Conservation (phyloP, 2,329 filamentous ascomycete genomes). For the Onygenales sp. region DNA sequence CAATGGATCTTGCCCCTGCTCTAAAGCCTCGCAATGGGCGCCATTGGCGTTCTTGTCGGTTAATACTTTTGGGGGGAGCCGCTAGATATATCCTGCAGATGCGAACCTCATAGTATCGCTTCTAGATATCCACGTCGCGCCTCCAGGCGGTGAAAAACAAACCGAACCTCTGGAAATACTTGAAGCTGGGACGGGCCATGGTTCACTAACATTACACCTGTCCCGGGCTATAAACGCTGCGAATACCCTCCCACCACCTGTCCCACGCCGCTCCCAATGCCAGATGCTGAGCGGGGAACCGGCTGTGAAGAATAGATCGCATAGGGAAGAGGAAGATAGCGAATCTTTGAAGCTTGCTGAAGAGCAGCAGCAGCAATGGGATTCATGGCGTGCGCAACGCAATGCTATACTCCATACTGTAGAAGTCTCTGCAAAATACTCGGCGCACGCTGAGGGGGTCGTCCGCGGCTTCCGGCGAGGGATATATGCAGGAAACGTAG, state of each 20-base stretch:
- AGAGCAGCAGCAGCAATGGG: slow-evolving; percentile 27
- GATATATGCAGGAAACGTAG: slow-evolving; percentile 59
- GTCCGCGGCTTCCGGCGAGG: slow-evolving; percentile 59
- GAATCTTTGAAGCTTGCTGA: slow-evolving; percentile 10
- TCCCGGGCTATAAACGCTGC: slow-evolving; percentile 66
- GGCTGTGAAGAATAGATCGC: slow-evolving; percentile 14
- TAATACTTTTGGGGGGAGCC: not conserved
- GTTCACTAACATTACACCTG: slow-evolving; percentile 65
- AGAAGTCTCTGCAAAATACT: slow-evolving; percentile 55
- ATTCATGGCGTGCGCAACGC: slow-evolving; percentile 42
- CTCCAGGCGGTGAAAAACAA: slow-evolving; percentile 19
- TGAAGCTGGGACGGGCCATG: slow-evolving; percentile 79
- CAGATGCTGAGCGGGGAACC: slow-evolving; percentile 14
- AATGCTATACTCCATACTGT: slow-evolving; percentile 66
- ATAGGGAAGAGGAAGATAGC: slow-evolving; percentile 14
- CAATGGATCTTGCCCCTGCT: not conserved
- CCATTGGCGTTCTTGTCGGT: too few species aligned
- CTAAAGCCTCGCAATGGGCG: not conserved
- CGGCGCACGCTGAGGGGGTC: slow-evolving; percentile 53
- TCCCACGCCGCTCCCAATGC: slow-evolving; percentile 28
- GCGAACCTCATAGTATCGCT: slow-evolving; percentile 66
- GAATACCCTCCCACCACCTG: slow-evolving; percentile 46
- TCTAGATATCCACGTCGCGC: slow-evolving; percentile 59
- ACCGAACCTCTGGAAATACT: slow-evolving; percentile 58
- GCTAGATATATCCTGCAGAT: slow-evolving; percentile 63